phyloP scores from a whole-genome alignment of 805 yeast species.

The Nematodospora valgi region DNA sequence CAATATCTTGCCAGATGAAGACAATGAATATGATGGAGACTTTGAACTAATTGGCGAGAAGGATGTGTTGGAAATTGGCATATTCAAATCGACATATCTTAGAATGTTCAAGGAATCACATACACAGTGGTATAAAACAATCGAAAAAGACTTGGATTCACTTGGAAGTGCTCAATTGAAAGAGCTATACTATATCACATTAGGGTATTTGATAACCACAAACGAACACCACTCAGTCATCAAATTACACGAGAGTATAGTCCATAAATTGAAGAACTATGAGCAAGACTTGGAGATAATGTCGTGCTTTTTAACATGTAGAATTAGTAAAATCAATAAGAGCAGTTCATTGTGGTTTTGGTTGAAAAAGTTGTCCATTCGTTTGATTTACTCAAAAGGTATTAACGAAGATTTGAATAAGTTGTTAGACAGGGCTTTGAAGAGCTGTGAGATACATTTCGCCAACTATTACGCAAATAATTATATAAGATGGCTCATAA shows the following conservation, averaged over 20 bases:
- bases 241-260: slow-evolving; percentile 23
- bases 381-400: slow-evolving; percentile 11
- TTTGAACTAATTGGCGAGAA: slow-evolving; percentile 6
- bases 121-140: slow-evolving; percentile 23
- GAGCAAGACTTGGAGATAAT: slow-evolving; percentile 26
- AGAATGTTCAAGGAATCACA: slow-evolving; percentile 32
- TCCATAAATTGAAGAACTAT: slow-evolving; percentile 10
- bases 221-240: slow-evolving; percentile 36
- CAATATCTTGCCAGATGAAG: slow-evolving; percentile 4
- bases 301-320: slow-evolving; percentile 26
- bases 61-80: slow-evolving; percentile 26
- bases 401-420: background rate
- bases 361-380: slow-evolving; percentile 23
- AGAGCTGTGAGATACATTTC: slow-evolving; percentile 31
- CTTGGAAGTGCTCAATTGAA: background rate
- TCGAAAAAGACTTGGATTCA: too few species aligned
- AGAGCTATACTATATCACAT: slow-evolving; percentile 24
- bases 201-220: slow-evolving; percentile 35
- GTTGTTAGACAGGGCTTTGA: slow-evolving; percentile 15
- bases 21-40: background rate
- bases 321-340: slow-evolving; percentile 33
- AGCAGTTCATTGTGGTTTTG: slow-evolving; percentile 37
- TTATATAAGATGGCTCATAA: slow-evolving; percentile 29
- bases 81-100: slow-evolving; percentile 28
- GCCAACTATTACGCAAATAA: slow-evolving; percentile 38